Evolutionary conservation across 2,329 filamentous ascomycete genomes (phyloP), one percentile per base, ranked within the genome.

Genomic region (Cladophialophora psammophila): DNA sequence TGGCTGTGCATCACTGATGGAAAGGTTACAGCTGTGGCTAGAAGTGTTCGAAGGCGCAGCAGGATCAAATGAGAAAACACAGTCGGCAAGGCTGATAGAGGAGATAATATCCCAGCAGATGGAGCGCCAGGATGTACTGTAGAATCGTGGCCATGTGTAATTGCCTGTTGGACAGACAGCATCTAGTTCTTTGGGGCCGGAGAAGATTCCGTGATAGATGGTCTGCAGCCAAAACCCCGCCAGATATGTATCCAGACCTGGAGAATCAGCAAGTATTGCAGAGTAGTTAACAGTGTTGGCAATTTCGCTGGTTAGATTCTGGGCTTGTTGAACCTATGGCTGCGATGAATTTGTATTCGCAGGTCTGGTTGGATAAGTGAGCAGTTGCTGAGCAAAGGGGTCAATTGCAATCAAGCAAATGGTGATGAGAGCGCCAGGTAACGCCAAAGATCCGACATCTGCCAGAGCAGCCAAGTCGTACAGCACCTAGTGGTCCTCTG

Each of bases 361-460:
- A 12, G 40, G 12, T 42, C n/a, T 2, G 40, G 40, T 42, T n/a
- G 40, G n/a, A 42, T 42, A 42, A 42, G 40, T 42, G 40, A 42
- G 40, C 12, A 42, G 40, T n/a, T 42, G 40, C 40, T 42, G 40
- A 42, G 40, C 40, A 42, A n/a, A 42, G n/a, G 40, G 40, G 40
- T 42, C 40, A 2, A 42, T 42, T 12, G n/a, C 40, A 42, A 42
- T 42, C n/a, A 42, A 42, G 40, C 40, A 42, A 2, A 42, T 42
- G 10, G 40, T 42, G n/a, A 42, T 12, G n/a, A 42, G 40, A 42
- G 40, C 40, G 2, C 40, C 40, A 42, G 40, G 40, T 12, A 42
- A n/a, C 40, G 40, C 40, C 40, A 42, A 42, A 12, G 40, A 42
- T n/a, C 40, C n/a, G 40, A 42, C 2, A n/a, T n/a, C n/a, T 12